A percentile compares a stretch with the other conserved stretches of the same genome.
These are phyloP conservation scores for Panaeolus papilionaceus DNA, from an alignment of 768 basidiomycete species.

Conservation along the genomic window DNA sequence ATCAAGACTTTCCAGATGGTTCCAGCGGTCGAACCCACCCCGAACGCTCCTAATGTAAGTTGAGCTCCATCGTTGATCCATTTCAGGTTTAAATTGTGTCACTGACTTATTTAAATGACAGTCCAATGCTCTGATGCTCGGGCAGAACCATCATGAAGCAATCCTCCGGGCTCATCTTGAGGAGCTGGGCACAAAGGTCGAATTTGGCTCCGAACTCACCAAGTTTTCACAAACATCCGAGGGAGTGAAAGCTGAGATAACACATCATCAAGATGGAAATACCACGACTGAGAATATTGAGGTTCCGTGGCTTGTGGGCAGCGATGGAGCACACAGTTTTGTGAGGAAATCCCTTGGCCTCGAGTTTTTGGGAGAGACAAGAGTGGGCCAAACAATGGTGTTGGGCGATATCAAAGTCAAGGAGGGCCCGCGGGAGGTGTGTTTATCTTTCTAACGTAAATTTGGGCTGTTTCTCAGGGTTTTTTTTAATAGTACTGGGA, in stretches of 20 bases:
- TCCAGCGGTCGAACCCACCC: constrained; percentile 29
- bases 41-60: constrained; percentile 37
- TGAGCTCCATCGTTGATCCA: not conserved
- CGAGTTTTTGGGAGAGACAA: constrained; percentile 46
- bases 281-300: constrained; percentile 38
- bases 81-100: not conserved
- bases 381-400: constrained; percentile 36
- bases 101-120: constrained; percentile 14
- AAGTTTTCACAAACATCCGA: constrained; percentile 46
- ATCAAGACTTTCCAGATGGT: constrained; percentile 35
- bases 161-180: constrained; percentile 41
- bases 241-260: constrained; percentile 43
- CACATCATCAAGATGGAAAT: constrained; percentile 33
- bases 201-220: constrained; percentile 50
- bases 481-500: constrained; percentile 42
- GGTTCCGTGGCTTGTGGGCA: constrained; percentile 35
- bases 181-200: constrained; percentile 39
- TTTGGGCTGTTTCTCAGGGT: not conserved
- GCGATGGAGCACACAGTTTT: constrained; percentile 48
- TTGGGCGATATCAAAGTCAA: constrained; percentile 49
- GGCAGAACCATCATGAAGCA: constrained; percentile 41
- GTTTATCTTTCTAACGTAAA: constrained; percentile 18
- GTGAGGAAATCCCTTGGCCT: constrained; percentile 47
- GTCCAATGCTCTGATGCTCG: constrained; percentile 35
- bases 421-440: constrained; percentile 40